Base-by-base conservation (phyloP, 2,329 filamentous ascomycete species). In the Paramyrothecium sp. region DNA sequence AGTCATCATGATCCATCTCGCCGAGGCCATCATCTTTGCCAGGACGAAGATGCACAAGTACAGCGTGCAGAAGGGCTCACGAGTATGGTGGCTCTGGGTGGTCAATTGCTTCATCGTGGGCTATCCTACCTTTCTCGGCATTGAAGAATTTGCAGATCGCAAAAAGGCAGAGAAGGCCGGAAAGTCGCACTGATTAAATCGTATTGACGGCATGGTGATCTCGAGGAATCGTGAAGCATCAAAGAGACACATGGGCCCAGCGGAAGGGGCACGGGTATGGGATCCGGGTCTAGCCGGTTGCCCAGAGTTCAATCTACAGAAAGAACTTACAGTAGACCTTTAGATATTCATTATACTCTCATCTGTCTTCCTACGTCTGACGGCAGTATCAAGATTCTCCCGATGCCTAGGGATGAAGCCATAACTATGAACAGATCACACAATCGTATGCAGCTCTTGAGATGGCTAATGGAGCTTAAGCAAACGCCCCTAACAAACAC, bases 1-100 rank as follows among this genome's bases (percentile, higher is more conserved):
- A 1, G 83, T 93, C 56, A 3, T 91, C 1, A 77, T 67, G 0
- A 81, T 91, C 13, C 94, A 97, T 72, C 21, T 79, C 0, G 58
- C 72, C 3, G 94, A 97, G 77, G 74, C 80, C n/a, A 73, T 74
- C 49, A 75, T 78, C 67, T 75, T 88, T 63, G 80, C 82, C 60
- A 71, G 68, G 47, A 76, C 73, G 52, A 72, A 79, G 58, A 68
- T 86, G 58, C 66, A 65, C 55, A 80, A 69, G 67, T 78, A 81
- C 61, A 78, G 79, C 7, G 78, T 87, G 12, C 69, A 71, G 58
- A 69, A 73, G 34, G 76, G 78, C 8, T 73, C 72, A 7, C 49
- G 48, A n/a, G 61, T 82, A 16, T 88, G 86, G 84, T 79, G 73
- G 70, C 62, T 73, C 54, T 89, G 86, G 86, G 69, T 82, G 33